Evolutionary conservation across 768 basidiomycete genomes (phyloP).

Genomic region (Russula dissimulans): DNA sequence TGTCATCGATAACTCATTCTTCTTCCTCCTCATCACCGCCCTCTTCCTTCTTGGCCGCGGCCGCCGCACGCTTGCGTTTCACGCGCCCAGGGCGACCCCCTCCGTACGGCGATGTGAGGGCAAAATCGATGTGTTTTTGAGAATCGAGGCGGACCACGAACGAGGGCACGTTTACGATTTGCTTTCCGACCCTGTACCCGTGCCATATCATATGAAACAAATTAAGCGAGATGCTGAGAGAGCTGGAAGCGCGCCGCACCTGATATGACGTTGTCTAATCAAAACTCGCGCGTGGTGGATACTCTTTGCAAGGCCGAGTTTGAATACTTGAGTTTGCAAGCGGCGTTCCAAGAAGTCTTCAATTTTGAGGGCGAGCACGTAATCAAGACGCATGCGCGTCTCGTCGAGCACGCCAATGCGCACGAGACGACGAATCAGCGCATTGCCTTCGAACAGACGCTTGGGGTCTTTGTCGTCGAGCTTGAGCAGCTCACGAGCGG

Average conservation of each 20-base stretch:
- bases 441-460: constrained; percentile 99
- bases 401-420: constrained; percentile 99
- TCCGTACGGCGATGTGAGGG: constrained; percentile 92
- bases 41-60: constrained; percentile 85
- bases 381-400: constrained; percentile 98
- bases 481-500: constrained; percentile 99
- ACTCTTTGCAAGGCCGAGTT: constrained; percentile 92
- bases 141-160: constrained; percentile 99
- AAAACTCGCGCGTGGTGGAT: constrained; percentile 98
- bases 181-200: constrained; percentile 81
- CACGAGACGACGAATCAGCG: constrained; percentile 90
- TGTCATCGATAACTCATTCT: constrained; percentile 36
- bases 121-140: constrained; percentile 99
- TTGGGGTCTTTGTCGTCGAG: constrained; percentile 99
- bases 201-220: neutral
- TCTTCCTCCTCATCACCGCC: constrained; percentile 89
- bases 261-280: constrained; percentile 97
- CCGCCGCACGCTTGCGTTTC: constrained; percentile 96
- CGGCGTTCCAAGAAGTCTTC: constrained; percentile 99
- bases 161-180: constrained; percentile 97
- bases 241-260: constrained; percentile 41
- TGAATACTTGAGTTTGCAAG: constrained; percentile 99
- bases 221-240: neutral
- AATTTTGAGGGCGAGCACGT: constrained; percentile 97
- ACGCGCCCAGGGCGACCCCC: constrained; percentile 92